Conservation (phyloP, 345 rosid genomes). For the Camelina sativa region DNA sequence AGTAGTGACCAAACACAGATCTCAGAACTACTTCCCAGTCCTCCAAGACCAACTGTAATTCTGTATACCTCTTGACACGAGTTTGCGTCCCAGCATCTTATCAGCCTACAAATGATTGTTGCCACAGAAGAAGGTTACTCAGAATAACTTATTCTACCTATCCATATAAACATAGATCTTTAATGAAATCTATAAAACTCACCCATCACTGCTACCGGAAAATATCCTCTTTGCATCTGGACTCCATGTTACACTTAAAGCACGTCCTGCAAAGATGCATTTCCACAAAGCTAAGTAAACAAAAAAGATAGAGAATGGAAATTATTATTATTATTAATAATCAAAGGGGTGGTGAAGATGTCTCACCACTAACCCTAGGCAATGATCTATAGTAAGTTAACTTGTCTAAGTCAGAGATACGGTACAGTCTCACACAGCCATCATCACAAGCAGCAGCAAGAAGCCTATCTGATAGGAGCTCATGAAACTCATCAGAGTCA, state of each 20-base stretch:
- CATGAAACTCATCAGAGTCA: constrained; percentile 52
- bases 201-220: constrained; percentile 97
- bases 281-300: constrained; percentile 20
- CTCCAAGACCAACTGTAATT: constrained; percentile 86
- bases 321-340: neutral
- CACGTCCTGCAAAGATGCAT: constrained; percentile 62
- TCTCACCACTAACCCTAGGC: constrained; percentile 98
- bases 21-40: constrained; percentile 64
- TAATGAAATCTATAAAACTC: constrained; percentile 37
- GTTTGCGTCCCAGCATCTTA: constrained; percentile 92
- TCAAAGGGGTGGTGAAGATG: constrained; percentile 32
- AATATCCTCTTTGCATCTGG: constrained; percentile 63
- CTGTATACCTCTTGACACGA: constrained; percentile 72
- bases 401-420: constrained; percentile 57
- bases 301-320: neutral
- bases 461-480: constrained; percentile 42
- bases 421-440: constrained; percentile 77
- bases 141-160: neutral
- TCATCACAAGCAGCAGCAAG: constrained; percentile 86
- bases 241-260: constrained; percentile 79
- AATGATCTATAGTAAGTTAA: constrained; percentile 67
- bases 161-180: constrained; percentile 1
- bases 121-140: constrained; percentile 1
- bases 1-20: constrained; percentile 90
- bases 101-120: constrained; percentile 56